Evolutionary conservation across 495 filamentous ascomycete species (phyloP).

Genomic region (Trichoderma gamsii): DNA sequence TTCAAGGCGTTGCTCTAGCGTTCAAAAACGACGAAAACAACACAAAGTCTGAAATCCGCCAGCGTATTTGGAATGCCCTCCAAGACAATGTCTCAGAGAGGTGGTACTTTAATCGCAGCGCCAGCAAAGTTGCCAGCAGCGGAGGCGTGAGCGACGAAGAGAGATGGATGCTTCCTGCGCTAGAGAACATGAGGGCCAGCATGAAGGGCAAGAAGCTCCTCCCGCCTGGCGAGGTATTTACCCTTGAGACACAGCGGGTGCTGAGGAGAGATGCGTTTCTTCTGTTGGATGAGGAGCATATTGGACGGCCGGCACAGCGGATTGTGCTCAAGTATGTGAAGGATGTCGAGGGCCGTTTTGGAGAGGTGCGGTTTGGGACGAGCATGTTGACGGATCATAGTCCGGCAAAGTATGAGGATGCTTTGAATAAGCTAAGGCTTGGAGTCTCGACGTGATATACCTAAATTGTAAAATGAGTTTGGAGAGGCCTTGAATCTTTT

Average conservation of each 20-base stretch:
- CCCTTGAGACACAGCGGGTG: slow-evolving; percentile 58
- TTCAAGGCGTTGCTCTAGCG: slow-evolving; percentile 62
- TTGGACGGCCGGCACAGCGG: slow-evolving; percentile 57
- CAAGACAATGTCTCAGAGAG: slow-evolving; percentile 39
- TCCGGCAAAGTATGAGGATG: slow-evolving; percentile 65
- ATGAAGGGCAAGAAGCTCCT: slow-evolving; percentile 67
- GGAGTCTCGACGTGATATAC: slow-evolving; percentile 25
- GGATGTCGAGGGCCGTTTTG: slow-evolving; percentile 61
- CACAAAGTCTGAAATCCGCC: slow-evolving; percentile 58
- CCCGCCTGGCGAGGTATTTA: slow-evolving; percentile 72
- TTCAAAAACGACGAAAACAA: slow-evolving; percentile 65
- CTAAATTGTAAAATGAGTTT: slow-evolving; percentile 20
- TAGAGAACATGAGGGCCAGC: slow-evolving; percentile 58
- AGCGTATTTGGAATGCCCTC: slow-evolving; percentile 59
- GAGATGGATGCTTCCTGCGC: slow-evolving; percentile 64
- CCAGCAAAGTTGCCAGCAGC: neutral
- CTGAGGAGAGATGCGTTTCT: slow-evolving; percentile 53
- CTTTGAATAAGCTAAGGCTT: slow-evolving; percentile 33
- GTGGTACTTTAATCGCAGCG: slow-evolving; percentile 31
- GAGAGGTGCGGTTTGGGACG: slow-evolving; percentile 63
- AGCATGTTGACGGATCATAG: slow-evolving; percentile 73
- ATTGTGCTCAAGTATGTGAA: slow-evolving; percentile 60
- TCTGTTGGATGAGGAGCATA: slow-evolving; percentile 30
- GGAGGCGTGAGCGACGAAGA: slow-evolving; percentile 29
- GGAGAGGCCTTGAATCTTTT: neutral